Evolutionary conservation across 768 basidiomycete species (phyloP), one percentile per base, ranked within the genome.

Genomic region (Lentinula boryana): DNA sequence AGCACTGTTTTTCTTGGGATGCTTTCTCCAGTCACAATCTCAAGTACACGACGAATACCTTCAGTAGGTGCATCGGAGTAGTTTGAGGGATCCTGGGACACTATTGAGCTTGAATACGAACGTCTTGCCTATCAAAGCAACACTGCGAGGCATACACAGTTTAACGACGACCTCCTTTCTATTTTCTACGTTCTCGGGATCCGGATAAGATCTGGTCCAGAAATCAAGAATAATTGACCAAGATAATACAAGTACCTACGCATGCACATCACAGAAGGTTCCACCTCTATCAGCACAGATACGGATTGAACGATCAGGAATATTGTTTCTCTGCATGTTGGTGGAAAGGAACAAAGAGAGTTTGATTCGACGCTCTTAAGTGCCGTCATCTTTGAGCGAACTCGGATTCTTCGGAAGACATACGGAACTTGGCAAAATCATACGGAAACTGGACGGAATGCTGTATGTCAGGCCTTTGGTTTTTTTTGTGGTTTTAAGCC

Each of bases 51-150:
- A 8, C 96, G 79, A 63, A 95, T 93, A 1, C 94, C 95, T 72
- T 98, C 95, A 0, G 93, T 96, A 0, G 96, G 95, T 1, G 95
- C 95, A 76, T 98, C 95, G 2, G 75, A 73, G 72, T 98, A 98
- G 69, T 95, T 94, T 16, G 75, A 77, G 0, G 90, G 85, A 74
- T 98, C 95, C 71, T 93, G 89, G 0, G 93, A 95, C 40, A 98
- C 92, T 93, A 69, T 13, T 13, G 44, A 18, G 18, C 44, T 43
- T 35, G 8, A 32, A 16, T 63, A 50, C 44, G 40, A 50, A 43
- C 13, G 13, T 61, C 38, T 50, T 9, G 33, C 40, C 7, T 36
- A 53, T 27, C 44, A 18, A 23, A 46, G 21, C 56, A 33, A 31
- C 9, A 35, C 32, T 21, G 15, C 10, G 21, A 35, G 13, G 76